Conservation (phyloP, 2,329 filamentous ascomycete species). For the Stagonosporopsis chrysanthemi region DNA sequence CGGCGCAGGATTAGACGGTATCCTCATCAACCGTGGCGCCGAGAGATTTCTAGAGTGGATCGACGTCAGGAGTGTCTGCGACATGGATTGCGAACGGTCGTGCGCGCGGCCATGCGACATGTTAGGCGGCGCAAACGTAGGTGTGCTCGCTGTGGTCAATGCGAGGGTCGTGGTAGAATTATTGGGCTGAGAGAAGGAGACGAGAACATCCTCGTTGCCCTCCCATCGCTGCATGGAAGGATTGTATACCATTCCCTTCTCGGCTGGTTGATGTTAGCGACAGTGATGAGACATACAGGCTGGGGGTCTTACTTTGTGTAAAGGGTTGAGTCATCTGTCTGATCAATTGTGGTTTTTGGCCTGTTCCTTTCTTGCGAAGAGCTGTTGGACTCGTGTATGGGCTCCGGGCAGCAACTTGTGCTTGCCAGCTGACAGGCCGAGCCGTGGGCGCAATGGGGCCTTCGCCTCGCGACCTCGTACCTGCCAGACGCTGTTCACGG, state of each 20-base stretch:
- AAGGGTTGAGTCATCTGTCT: conserved; percentile 81
- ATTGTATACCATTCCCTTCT: conserved; percentile 97
- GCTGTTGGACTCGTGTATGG: conserved; percentile 60
- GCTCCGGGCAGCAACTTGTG: conserved; percentile 60
- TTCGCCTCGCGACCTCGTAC: conserved; percentile 53
- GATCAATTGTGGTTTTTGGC: conserved; percentile 86
- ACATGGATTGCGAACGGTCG: conserved; percentile 48
- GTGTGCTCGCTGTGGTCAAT: conserved; percentile 50
- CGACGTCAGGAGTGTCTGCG: conserved; percentile 52
- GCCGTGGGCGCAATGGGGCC: conserved; percentile 56
- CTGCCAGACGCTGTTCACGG: conserved; percentile 65
- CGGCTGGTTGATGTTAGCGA: conserved; percentile 60
- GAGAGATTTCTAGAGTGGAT: conserved; percentile 49
- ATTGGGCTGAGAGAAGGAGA: conserved; percentile 69
- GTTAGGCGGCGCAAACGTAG: conserved; percentile 48
- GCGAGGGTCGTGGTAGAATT: conserved; percentile 57
- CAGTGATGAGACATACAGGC: conserved; percentile 7
- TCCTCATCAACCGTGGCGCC: conserved; percentile 41
- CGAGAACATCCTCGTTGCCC: conserved; percentile 88
- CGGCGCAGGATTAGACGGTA: conserved; percentile 55
- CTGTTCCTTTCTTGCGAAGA: conserved; percentile 57
- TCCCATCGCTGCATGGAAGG: conserved; percentile 88
- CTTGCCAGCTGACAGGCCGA: conserved; percentile 67
- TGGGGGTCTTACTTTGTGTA: conserved; percentile 73
- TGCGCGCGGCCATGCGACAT: conserved; percentile 40